Percentiles rank a stretch among this genome's conserved stretches.
Evolutionary conservation across 257 asterid genomes (phyloP).

Genomic region (Jacaranda mimosifolia): DNA sequence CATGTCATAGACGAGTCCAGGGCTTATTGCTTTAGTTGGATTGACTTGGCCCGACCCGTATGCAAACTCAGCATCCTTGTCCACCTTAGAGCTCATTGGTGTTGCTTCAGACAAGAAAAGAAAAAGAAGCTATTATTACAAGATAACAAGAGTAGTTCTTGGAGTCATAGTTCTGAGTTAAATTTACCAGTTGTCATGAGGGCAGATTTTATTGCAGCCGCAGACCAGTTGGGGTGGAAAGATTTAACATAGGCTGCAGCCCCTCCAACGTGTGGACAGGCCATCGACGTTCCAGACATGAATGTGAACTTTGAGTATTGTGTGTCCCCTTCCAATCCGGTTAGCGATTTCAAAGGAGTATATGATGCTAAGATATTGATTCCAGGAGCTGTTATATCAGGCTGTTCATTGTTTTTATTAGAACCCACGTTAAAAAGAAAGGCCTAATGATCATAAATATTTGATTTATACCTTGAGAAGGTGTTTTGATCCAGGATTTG

Average conservation of each 20-base stretch:
- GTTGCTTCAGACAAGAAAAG: constrained; percentile 52
- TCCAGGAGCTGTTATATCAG: constrained; percentile 93
- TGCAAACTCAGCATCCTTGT: constrained; percentile 80
- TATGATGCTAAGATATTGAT: constrained; percentile 88
- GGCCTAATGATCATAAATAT: too few species aligned
- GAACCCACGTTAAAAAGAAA: not conserved
- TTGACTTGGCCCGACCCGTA: constrained; percentile 87
- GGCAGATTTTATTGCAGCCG: constrained; percentile 90
- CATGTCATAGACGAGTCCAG: constrained; percentile 87
- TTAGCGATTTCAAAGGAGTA: constrained; percentile 74
- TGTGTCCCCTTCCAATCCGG: constrained; percentile 76
- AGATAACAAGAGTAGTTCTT: not conserved
- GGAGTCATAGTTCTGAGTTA: too few species aligned
- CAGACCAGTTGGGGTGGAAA: constrained; percentile 85
- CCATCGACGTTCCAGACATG: constrained; percentile 97
- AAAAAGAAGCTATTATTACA: not conserved
- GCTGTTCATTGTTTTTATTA: constrained; percentile 55
- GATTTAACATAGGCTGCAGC: constrained; percentile 90
- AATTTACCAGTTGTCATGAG: constrained; percentile 80
- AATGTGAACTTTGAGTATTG: constrained; percentile 70
- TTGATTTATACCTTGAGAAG: constrained; percentile 69
- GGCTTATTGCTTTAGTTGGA: constrained; percentile 74
- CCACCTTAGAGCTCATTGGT: constrained; percentile 65
- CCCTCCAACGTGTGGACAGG: constrained; percentile 92
- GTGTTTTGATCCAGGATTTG: constrained; percentile 66